Evolutionary conservation across 202 grass and related monocot species (phyloP).

Genomic region (Sporobolus alterniflorus): DNA sequence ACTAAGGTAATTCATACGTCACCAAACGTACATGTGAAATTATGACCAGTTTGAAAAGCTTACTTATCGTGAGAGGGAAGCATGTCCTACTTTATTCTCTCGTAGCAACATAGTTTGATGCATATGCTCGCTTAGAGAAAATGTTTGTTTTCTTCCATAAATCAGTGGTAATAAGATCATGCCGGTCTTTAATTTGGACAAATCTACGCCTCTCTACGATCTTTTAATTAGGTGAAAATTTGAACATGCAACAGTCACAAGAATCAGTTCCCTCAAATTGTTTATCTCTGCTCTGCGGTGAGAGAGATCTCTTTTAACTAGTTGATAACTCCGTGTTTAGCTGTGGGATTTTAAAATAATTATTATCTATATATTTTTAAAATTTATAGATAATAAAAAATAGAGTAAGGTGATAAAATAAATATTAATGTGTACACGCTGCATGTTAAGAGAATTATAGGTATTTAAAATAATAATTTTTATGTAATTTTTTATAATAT

Average conservation of each 20-base stretch:
- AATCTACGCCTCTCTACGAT: background rate
- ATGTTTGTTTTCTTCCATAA: too few species aligned
- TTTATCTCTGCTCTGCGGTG: background rate
- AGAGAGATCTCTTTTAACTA: constrained; percentile 45
- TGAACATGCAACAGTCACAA: background rate
- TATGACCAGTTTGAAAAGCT: background rate
- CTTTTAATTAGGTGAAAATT: background rate
- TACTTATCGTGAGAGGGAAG: background rate
- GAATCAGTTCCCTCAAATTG: constrained; percentile 5
- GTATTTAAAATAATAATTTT: too few species aligned
- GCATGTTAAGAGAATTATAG: too few species aligned
- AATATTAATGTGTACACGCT: too few species aligned
- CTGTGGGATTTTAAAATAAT: too few species aligned
- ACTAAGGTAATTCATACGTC: background rate
- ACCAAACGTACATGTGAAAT: background rate
- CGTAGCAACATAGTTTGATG: background rate
- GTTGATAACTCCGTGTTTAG: too few species aligned
- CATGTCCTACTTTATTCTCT: background rate
- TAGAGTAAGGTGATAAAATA: too few species aligned
- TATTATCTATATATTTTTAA: too few species aligned
- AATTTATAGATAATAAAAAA: too few species aligned
- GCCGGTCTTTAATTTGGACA: background rate
- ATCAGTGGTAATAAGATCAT: background rate
- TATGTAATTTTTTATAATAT: too few species aligned
- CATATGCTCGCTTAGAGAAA: background rate